phyloP scores from a whole-genome alignment of 2,329 filamentous ascomycete genomes.

The Cercospora beticola region DNA sequence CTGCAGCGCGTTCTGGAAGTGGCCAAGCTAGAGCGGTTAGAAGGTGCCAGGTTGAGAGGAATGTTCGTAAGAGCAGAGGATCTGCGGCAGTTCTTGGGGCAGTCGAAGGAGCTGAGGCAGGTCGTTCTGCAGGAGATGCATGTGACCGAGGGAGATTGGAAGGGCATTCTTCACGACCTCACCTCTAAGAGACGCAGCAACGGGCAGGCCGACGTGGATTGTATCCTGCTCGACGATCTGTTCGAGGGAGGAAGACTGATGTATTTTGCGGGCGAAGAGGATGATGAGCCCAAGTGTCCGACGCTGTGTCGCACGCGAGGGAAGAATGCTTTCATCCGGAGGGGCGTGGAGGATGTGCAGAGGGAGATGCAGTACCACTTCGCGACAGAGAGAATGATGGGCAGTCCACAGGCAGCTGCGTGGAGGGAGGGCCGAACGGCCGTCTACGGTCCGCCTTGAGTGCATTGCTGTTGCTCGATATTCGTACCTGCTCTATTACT shows the following conservation, averaged over 20 bases:
- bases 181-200: neutral
- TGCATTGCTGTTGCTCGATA: neutral
- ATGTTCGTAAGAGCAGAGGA: slow-evolving; percentile 1
- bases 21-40: neutral
- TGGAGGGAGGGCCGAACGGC: slow-evolving; percentile 3
- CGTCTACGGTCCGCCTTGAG: slow-evolving; percentile 14
- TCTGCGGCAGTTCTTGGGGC: neutral
- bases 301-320: neutral
- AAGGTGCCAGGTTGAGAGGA: slow-evolving; percentile 10
- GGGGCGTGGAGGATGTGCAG: slow-evolving; percentile 2
- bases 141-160: slow-evolving; percentile 5
- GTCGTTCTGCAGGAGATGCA: slow-evolving; percentile 9
- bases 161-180: slow-evolving; percentile 8
- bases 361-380: slow-evolving; percentile 8
- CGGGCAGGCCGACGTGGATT: neutral
- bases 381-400: slow-evolving; percentile 5
- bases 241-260: slow-evolving; percentile 13
- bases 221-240: slow-evolving; percentile 17
- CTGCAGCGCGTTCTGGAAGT: neutral
- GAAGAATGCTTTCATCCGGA: slow-evolving; percentile 9
- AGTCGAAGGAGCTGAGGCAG: neutral
- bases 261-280: slow-evolving; percentile 9
- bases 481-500: neutral
- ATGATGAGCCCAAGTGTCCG: slow-evolving; percentile 10
- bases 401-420: slow-evolving; percentile 9